These are phyloP conservation scores for Pseudotulostoma volvatum DNA, from an alignment of 495 filamentous ascomycete genomes.

Conservation along the genomic window DNA sequence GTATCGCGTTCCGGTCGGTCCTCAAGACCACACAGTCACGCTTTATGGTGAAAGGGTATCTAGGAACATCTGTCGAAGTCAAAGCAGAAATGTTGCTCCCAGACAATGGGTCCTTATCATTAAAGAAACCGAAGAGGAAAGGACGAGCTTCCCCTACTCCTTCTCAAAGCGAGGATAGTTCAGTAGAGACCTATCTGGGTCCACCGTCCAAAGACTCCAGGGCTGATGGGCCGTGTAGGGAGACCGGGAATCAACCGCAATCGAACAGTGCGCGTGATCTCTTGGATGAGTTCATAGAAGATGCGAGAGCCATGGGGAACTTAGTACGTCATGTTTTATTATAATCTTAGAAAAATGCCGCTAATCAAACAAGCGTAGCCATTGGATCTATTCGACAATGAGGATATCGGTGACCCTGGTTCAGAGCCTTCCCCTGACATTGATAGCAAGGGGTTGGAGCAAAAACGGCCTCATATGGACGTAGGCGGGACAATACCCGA, in stretches of 20 bases:
- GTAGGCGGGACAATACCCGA: neutral
- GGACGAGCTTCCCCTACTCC: constrained; percentile 7
- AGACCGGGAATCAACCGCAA: neutral
- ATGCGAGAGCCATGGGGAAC: constrained; percentile 35
- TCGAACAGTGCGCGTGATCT: constrained; percentile 24
- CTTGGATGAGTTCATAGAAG: constrained; percentile 41
- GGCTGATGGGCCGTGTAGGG: too few relatives aligned
- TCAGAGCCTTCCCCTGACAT: constrained; percentile 10
- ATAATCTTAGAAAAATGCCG: too few relatives aligned
- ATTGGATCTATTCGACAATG: constrained; percentile 20
- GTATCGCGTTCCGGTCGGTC: constrained; percentile 42
- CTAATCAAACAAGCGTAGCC: too few relatives aligned
- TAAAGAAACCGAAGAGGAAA: constrained; percentile 17
- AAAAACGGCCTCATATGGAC: neutral
- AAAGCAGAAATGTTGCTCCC: constrained; percentile 1
- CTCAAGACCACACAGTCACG: constrained; percentile 39
- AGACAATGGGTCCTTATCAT: constrained; percentile 7
- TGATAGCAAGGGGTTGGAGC: neutral
- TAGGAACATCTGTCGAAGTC: constrained; percentile 1
- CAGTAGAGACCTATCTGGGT: too few relatives aligned
- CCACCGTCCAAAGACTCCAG: too few relatives aligned
- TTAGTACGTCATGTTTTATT: constrained; percentile 36
- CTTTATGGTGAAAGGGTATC: constrained; percentile 39
- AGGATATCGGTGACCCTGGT: constrained; percentile 1
- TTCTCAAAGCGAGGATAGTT: constrained; percentile 4